Percentiles rank a stretch among this genome's conserved stretches.
These are phyloP conservation scores for Ceratocystis diversiconidia DNA, from an alignment of 2,329 filamentous ascomycete species.

Conservation along the genomic window DNA sequence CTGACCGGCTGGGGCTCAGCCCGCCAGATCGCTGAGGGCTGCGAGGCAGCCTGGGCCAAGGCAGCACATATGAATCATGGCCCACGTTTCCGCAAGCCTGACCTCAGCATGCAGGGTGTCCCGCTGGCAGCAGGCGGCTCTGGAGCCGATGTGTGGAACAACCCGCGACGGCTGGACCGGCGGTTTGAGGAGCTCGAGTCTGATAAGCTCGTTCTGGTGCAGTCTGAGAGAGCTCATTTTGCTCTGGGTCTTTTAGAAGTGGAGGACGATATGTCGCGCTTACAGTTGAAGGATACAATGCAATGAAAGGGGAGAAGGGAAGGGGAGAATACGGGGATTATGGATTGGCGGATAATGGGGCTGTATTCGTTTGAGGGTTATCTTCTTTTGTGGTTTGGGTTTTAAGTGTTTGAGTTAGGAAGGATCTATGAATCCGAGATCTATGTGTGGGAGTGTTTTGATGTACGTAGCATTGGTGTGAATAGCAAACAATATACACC, in stretches of 20 bases:
- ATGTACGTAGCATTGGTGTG: no score
- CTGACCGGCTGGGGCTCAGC: constrained; percentile 82
- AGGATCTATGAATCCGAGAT: no score
- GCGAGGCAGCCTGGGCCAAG: constrained; percentile 71
- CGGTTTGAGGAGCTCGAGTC: constrained; percentile 35
- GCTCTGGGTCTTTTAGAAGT: constrained; percentile 65
- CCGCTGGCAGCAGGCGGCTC: constrained; percentile 37
- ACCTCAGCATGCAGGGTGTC: constrained; percentile 34
- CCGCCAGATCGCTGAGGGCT: constrained; percentile 65
- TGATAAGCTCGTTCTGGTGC: constrained; percentile 43
- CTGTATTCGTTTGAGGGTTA: no score
- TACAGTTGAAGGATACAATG: constrained; percentile 38
- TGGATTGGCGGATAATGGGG: not conserved
- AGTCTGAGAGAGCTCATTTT: constrained; percentile 52
- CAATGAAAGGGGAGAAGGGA: not conserved
- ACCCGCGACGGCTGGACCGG: constrained; percentile 36
- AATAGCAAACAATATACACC: no score
- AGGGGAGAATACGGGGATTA: not conserved
- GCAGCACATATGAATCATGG: constrained; percentile 59
- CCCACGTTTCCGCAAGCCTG: constrained; percentile 47
- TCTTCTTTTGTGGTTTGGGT: no score
- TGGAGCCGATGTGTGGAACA: constrained; percentile 32
- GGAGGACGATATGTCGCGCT: constrained; percentile 57
- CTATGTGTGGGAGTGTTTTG: no score
- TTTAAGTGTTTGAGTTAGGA: no score